A percentile compares a stretch with the other conserved stretches of the same genome.
These are phyloP conservation scores for Paraphoma chrysanthemicola DNA, from an alignment of 2,329 filamentous ascomycete species.

Conservation along the genomic window DNA sequence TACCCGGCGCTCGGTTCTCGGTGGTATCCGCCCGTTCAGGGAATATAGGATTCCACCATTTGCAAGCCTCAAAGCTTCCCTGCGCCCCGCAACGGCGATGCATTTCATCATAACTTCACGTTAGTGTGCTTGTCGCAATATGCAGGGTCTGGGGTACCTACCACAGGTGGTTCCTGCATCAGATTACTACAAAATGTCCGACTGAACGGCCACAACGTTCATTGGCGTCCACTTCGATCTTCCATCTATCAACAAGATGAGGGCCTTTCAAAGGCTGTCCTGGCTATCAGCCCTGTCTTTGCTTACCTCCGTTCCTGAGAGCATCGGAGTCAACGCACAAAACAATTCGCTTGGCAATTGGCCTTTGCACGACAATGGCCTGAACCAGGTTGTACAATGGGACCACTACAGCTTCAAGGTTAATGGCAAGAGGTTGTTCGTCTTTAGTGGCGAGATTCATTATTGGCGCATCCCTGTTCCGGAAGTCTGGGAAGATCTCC, in stretches of 20 bases:
- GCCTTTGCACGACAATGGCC: constrained; percentile 58
- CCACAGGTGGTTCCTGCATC: constrained; percentile 7
- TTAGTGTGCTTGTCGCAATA: constrained; percentile 22
- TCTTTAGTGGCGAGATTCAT: constrained; percentile 63
- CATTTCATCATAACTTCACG: constrained; percentile 10
- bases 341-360: constrained; percentile 44
- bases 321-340: constrained; percentile 30
- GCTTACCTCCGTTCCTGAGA: constrained; percentile 13
- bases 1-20: constrained; percentile 1
- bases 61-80: constrained; percentile 9
- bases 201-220: constrained; percentile 13
- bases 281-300: constrained; percentile 33
- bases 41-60: constrained; percentile 22
- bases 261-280: constrained; percentile 22
- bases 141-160: constrained; percentile 6
- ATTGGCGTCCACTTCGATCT: constrained; percentile 21
- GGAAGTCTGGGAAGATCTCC: constrained; percentile 58
- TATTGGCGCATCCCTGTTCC: constrained; percentile 60
- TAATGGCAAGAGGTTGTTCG: constrained; percentile 59
- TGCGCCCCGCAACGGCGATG: constrained; percentile 11
- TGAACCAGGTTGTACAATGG: constrained; percentile 60
- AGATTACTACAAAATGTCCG: constrained; percentile 21
- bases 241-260: constrained; percentile 26
- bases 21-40: background rate
- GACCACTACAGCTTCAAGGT: constrained; percentile 62